Evolutionary conservation across 805 yeast species (phyloP), one percentile per base, ranked within the genome.

Genomic region (Ogataea glucozyma): DNA sequence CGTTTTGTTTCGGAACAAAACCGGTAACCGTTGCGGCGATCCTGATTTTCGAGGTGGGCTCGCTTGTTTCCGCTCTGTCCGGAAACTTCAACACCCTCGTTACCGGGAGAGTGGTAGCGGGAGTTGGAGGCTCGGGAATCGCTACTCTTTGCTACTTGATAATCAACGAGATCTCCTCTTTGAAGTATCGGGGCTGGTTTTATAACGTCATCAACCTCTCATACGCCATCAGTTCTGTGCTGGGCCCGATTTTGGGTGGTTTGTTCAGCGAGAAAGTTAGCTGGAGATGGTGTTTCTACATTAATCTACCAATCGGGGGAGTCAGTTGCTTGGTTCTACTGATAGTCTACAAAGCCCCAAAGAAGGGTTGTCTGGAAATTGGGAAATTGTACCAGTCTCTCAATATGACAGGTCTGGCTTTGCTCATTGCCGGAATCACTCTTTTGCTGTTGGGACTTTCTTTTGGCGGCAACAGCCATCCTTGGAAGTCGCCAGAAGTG

Each of bases 201-300:
- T 60, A 72, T 58, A 62, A 69, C 19, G 49, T 69, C 3, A 58
- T 73, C 13, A 74, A 73, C 1, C 61, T 70, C 3, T 70, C 77
- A 1, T 78, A 70, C 48, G 74, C 77, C 2, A 63, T 76, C 3
- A 73, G 83, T 0, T 69, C 77, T 4, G 81, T 76, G 7, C 50
- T 70, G 16, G 88, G 88, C 1, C 89, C 89, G 0, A 66, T 81
- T 32, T 57, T 83, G 13, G 88, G 88, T 13, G 88, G 88, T 26
- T 80, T 79, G 0, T 75, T 84, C 44, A 47, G 52, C 17, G 44
- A 40, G 16, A 71, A 83, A 3, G 64, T 76, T 2, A 64, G 79
- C 13, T 84, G 89, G 89, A 69, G 89, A 54, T 83, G 89, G 88
- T 79, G 87, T 53, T 85, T 83, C 57, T 85, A 78, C 62, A 70